Evolutionary conservation across 805 yeast species (phyloP).

Genomic region (Starmerella sp.): DNA sequence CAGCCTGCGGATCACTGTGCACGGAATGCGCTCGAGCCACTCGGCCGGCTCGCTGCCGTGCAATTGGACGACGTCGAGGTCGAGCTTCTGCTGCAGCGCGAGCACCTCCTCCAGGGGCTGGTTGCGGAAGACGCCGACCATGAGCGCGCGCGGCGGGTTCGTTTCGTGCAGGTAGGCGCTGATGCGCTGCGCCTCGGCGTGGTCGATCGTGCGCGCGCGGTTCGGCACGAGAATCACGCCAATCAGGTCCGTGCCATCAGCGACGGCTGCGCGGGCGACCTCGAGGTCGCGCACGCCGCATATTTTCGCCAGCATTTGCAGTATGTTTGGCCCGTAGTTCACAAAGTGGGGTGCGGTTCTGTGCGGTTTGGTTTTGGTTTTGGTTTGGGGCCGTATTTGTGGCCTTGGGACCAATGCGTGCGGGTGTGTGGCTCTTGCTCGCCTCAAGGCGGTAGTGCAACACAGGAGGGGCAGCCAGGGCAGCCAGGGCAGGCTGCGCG

Average conservation of each 20-base stretch:
- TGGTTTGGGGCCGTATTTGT: too few relatives aligned
- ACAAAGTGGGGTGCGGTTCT: too few relatives aligned
- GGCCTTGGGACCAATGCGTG: too few relatives aligned
- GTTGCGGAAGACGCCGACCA: constrained; percentile 87
- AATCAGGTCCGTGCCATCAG: constrained; percentile 58
- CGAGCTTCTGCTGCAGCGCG: constrained; percentile 32
- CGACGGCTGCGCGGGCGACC: constrained; percentile 62
- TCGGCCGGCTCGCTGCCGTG: constrained; percentile 65
- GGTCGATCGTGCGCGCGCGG: constrained; percentile 56
- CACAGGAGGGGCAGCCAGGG: too few relatives aligned
- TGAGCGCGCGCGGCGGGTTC: constrained; percentile 20
- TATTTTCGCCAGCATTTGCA: constrained; percentile 48
- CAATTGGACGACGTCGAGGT: constrained; percentile 70
- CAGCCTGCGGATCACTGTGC: constrained; percentile 65
- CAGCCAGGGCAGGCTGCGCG: too few relatives aligned
- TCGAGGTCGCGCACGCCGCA: constrained; percentile 67
- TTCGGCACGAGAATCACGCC: constrained; percentile 86
- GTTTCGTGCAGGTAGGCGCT: constrained; percentile 27
- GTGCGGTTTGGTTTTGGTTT: too few relatives aligned
- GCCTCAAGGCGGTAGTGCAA: too few relatives aligned
- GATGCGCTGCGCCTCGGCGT: constrained; percentile 38
- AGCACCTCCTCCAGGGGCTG: constrained; percentile 58
- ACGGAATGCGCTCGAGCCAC: constrained; percentile 32
- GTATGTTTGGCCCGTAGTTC: too few relatives aligned
- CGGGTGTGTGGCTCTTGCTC: too few relatives aligned